Evolutionary conservation across 163 green algal species (phyloP), one percentile per base, ranked within the genome.

Genomic region (Scenedesmus sp.): DNA sequence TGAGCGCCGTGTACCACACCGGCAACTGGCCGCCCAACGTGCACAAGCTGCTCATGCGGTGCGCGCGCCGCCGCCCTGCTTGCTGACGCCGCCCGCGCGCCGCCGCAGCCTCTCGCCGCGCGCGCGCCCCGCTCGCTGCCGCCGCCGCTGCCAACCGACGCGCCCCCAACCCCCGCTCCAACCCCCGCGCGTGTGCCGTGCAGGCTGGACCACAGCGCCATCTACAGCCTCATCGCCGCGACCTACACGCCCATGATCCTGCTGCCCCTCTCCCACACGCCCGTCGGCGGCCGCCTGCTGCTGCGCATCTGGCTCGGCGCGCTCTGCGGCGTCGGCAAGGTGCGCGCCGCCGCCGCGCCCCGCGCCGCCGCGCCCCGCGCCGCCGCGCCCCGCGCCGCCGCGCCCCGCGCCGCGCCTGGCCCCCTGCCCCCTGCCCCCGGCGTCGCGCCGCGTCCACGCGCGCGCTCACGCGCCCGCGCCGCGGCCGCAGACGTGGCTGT

Each of bases 181-280:
- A n/a, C n/a, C n/a, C n/a, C n/a, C n/a, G n/a, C n/a, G n/a, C n/a
- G n/a, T n/a, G n/a, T n/a, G n/a, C n/a, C n/a, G 39, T 28, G 33
- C 26, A 42, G 58, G 31, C 22, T 77, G 3, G 69, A 77, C 39
- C 69, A 77, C 44, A 67, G 53, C 29, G 69, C 69, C 0, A 77
- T 77, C 36, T 77, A 77, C 36, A 45, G 33, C 29, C 47, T 76
- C 26, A 70, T 72, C 15, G 63, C 63, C 24, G 69, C 69, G 20
- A 77, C 69, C 17, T 77, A 77, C 69, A 77, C 69, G 20, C 69
- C 69, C 2, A 15, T 77, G 10, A 44, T 77, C 22, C 29, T 67
- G 29, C 34, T 77, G 15, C 69, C 69, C 1, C 7, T 77, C 3
- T 2, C 53, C 9, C 36, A 42, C 10, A 34, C 45, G 18, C 33